Base-by-base conservation (phyloP, 768 basidiomycete species). In the Mycena filopes region DNA sequence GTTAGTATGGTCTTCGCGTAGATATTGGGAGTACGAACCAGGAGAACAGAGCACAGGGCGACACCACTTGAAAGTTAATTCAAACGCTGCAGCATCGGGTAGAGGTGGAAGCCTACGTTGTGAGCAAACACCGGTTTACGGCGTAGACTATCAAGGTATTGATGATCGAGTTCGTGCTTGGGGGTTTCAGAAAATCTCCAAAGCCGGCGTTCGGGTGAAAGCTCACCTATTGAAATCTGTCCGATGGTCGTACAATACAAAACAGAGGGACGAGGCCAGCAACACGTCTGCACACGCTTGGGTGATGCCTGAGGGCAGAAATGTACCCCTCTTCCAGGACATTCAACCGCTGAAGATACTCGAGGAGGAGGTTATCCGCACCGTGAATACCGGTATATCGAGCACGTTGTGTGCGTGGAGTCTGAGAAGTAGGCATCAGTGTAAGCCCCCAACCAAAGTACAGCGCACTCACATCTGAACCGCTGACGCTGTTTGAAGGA, bases 141-240 rank as follows among this genome's bases (percentile, higher is more conserved):
- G 55, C 42, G 29, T 56, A 56, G 11, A 45, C 8, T 20, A 56
- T 56, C n/a, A 56, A n/a, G 4, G 42, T 56, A 56, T 56, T 11
- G n/a, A 56, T 7, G 3, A 55, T 20, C 3, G 41, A 43, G 20
- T 55, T 55, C 9, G 42, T 56, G 42, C 55, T 56, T 31, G 40
- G 8, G 38, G n/a, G 7, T 13, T 36, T 53, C 38, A 23, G n/a
- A n/a, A n/a, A 25, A 10, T 4, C 20, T 28, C 12, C 26, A 28
- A 15, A 31, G 3, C 21, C 6, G 4, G 31, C 20, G 29, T 8
- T 16, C 13, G 26, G 26, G 16, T 33, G 3, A 20, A 20, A 21
- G 31, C 49, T 38, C 16, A 38, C 50, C 36, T 53, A 15, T n/a
- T 4, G 25, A 53, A 53, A 12, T 9, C 36, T 6, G 50, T 53